Conservation (phyloP, 2,329 filamentous ascomycete genomes). For the Dactylellina haptotyla region DNA sequence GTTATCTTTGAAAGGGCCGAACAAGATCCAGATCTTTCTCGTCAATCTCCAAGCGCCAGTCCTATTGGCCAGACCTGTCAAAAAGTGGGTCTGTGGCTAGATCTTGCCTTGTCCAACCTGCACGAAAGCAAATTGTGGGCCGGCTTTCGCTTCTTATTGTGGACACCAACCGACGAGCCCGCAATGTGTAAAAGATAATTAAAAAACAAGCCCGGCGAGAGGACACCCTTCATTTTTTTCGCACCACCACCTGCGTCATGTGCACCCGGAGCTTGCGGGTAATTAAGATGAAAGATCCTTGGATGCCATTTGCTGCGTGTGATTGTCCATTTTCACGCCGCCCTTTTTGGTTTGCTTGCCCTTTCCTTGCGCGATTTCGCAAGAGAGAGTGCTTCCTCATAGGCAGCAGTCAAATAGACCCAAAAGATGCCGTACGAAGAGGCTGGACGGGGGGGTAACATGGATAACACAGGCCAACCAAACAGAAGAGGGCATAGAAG, state of each 20-base stretch:
- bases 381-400: constrained; percentile 11
- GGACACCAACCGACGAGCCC: constrained; percentile 36
- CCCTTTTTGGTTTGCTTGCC: constrained; percentile 20
- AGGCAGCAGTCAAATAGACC: constrained; percentile 40
- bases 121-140: constrained; percentile 54
- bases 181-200: background rate
- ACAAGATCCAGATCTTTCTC: constrained; percentile 55
- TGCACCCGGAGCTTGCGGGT: constrained; percentile 47
- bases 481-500: constrained; percentile 1
- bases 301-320: constrained; percentile 21
- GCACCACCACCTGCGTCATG: constrained; percentile 49
- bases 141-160: constrained; percentile 50
- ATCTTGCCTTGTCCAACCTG: constrained; percentile 54
- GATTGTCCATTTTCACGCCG: constrained; percentile 24
- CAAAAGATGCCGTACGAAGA: constrained; percentile 15
- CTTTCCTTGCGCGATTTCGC: constrained; percentile 40
- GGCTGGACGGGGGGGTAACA: constrained; percentile 11
- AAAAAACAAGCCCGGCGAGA: constrained; percentile 5
- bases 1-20: constrained; percentile 48
- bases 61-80: constrained; percentile 34
- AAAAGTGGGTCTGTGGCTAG: constrained; percentile 44
- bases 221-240: constrained; percentile 28
- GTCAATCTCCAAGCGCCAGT: constrained; percentile 53
- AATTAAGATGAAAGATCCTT: constrained; percentile 46
- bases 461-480: constrained; percentile 33